Conservation (phyloP, 225 moss, liverwort and hornwort genomes). For the Polytrichum formosum region DNA sequence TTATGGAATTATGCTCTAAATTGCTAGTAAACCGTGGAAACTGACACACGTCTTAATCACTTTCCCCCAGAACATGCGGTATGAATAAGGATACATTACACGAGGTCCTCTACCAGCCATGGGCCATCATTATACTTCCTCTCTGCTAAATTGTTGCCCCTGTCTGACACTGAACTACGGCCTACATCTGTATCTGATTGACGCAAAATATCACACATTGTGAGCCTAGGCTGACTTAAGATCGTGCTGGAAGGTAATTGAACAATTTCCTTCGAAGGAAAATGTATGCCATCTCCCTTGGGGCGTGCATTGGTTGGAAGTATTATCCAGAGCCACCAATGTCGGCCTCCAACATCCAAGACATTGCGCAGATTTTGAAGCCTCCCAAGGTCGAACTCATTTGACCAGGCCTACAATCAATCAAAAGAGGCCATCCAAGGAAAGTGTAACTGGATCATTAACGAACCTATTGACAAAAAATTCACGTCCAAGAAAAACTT, state of each 20-base stretch:
- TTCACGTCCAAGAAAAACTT: no score
- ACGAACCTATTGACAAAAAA: background rate
- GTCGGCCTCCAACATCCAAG: constrained; percentile 50
- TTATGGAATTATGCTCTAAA: no score
- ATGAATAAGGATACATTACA: constrained; percentile 14
- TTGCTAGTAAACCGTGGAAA: background rate
- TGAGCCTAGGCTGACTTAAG: constrained; percentile 14
- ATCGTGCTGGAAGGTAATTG: constrained; percentile 9
- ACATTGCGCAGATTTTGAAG: constrained; percentile 61
- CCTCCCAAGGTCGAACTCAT: constrained; percentile 58
- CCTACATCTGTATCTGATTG: constrained; percentile 13
- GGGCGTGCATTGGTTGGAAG: constrained; percentile 55
- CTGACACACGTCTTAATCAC: no score
- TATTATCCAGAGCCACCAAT: constrained; percentile 60
- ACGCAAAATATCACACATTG: constrained; percentile 4
- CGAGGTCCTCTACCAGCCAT: constrained; percentile 27
- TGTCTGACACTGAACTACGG: constrained; percentile 30
- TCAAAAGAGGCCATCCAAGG: constrained; percentile 6
- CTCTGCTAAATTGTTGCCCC: constrained; percentile 24
- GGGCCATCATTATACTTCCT: constrained; percentile 33
- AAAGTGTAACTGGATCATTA: background rate
- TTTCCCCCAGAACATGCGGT: no score
- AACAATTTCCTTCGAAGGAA: constrained; percentile 36
- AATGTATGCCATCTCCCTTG: constrained; percentile 60
- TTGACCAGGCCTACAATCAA: constrained; percentile 59